phyloP scores from a whole-genome alignment of 306 rosid species.

The Cucurbita pepo region DNA sequence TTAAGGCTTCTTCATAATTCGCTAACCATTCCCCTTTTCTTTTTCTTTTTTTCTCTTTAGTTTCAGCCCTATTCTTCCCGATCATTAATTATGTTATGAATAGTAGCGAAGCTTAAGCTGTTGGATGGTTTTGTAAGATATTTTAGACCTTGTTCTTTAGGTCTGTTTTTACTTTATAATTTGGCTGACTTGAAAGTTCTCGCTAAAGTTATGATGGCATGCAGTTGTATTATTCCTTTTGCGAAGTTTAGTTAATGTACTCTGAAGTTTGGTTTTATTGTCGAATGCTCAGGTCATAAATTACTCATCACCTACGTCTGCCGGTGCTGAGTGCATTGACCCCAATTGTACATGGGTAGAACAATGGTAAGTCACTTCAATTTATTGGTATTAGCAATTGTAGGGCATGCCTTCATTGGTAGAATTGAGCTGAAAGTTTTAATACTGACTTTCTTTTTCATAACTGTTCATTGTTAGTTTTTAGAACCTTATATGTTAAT shows the following conservation, averaged over 20 bases:
- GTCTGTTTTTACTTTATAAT: not conserved
- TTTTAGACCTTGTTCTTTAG: not conserved
- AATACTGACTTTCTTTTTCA: not conserved
- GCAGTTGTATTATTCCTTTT: not conserved
- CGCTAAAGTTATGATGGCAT: not conserved
- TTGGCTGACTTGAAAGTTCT: not conserved
- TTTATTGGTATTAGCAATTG: not conserved
- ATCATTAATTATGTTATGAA: not conserved
- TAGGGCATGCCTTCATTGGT: not conserved
- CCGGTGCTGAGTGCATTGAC: constrained; percentile 95
- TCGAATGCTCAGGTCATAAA: constrained; percentile 42
- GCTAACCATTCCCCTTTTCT: not conserved
- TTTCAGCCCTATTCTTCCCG: not conserved
- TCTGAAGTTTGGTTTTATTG: constrained; percentile 14
- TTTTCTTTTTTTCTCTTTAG: not conserved
- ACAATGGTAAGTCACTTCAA: constrained; percentile 54
- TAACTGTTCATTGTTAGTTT: not conserved
- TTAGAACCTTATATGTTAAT: not conserved
- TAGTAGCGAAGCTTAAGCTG: not conserved
- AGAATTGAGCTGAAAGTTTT: not conserved
- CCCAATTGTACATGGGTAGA: constrained; percentile 91
- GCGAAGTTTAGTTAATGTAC: not conserved
- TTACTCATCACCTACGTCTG: constrained; percentile 84
- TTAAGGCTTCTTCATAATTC: not conserved
- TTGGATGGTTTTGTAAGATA: not conserved